Evolutionary conservation across 192 early-diverging fungal genomes (phyloP), one percentile per base, ranked within the genome.

Genomic region (Backusella australiensis): DNA sequence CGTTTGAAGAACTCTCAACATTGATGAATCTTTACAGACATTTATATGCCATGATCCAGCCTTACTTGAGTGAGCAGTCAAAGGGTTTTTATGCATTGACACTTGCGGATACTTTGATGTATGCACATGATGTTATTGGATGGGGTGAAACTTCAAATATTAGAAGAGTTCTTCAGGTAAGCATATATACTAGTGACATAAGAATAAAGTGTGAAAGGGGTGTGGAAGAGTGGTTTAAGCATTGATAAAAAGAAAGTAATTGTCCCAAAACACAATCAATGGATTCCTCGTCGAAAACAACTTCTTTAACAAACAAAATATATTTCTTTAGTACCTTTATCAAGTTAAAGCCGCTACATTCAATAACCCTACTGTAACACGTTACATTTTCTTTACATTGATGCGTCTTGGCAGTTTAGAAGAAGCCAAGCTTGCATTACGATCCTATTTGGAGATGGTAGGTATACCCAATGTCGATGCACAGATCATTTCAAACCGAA

Each of bases 341-440:
- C 53, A 59, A 12, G n/a, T 59, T 59, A 59, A 59, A 59, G 21
- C 34, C 69, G 87, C 88, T 67, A 93, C 93, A 0, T 93, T 90
- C 84, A 91, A 94, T 77, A 91, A 89, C 53, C 90, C 91, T 17
- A 83, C 83, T 4, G 83, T 93, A 52, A 38, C 90, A 71, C 91
- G 91, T 1, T 89, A 89, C 74, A 77, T 93, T 8, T 82, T 90
- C 71, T 82, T 86, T 46, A 79, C 87, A 0, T 84, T 92, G 19
- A 75, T 88, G 8, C 75, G 75, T 21, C 77, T 87, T 17, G 93
- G 93, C 41, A 88, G 92, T 70, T 93, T 87, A 76, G 88, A 90
- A 67, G 91, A 94, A 80, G 91, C 91, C 1, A 83, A 87, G 17
- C 75, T 90, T 75, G 91, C 91, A 23, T 74, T 94, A 17, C 74